Conservation (phyloP, 2,329 filamentous ascomycete genomes). For the Alternaria angustiovoidea region DNA sequence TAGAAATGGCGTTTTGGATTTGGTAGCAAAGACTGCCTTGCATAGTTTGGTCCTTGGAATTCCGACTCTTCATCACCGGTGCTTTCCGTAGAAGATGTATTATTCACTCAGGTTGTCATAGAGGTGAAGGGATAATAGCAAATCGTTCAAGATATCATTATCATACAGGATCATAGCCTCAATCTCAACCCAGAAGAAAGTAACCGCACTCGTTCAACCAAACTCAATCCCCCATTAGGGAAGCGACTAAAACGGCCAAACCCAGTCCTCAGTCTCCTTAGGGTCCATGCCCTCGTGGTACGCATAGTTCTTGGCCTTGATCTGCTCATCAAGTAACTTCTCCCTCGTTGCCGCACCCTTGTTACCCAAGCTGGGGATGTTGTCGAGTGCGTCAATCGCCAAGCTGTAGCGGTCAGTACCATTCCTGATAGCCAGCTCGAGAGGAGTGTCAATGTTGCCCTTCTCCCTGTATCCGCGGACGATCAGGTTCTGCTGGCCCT, state of each 20-base stretch:
- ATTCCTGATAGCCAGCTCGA: constrained; percentile 80
- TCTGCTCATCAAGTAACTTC: constrained; percentile 69
- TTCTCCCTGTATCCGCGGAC: constrained; percentile 85
- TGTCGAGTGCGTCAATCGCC: constrained; percentile 79
- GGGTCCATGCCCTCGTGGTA: constrained; percentile 76
- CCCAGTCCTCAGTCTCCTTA: constrained; percentile 70
- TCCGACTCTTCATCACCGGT: background rate
- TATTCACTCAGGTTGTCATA: background rate
- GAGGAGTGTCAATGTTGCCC: constrained; percentile 83
- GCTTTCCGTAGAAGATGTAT: background rate
- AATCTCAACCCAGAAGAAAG: background rate
- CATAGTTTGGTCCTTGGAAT: background rate
- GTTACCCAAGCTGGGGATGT: constrained; percentile 69
- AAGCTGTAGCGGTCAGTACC: constrained; percentile 79
- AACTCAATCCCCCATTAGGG: background rate
- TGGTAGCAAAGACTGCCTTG: background rate
- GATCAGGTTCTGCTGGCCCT: constrained; percentile 71
- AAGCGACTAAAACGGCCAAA: constrained; percentile 62
- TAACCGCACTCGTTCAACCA: background rate
- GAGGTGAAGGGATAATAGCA: background rate
- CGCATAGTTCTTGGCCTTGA: constrained; percentile 69
- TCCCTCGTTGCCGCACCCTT: constrained; percentile 69
- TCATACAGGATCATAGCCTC: background rate
- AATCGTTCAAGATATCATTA: background rate
- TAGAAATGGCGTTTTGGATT: constrained; percentile 7